Evolutionary conservation across 768 basidiomycete genomes (phyloP), one percentile per base, ranked within the genome.

Genomic region (Auriscalpium orientale): DNA sequence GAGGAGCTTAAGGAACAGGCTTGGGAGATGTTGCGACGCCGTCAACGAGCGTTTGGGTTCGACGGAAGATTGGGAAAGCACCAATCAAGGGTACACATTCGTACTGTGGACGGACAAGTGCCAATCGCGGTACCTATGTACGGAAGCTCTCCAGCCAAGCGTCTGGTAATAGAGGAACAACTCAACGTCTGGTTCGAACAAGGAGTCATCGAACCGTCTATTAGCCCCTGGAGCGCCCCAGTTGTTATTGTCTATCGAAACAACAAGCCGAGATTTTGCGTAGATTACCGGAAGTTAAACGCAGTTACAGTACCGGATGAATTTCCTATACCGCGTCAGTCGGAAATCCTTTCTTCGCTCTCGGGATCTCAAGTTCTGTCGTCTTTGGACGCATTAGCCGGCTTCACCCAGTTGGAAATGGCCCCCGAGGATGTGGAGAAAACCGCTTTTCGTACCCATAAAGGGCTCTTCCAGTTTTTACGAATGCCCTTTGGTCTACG

Each of bases 391-490:
- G 70, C 71, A 0, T 54, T 73, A 0, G 65, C 75, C 0, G 73
- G 75, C 10, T 79, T 76, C 56, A 74, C 71, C 0, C 77, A 79
- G 54, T 54, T 75, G 0, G 60, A 66, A 46, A 65, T 75, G 50
- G 56, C 53, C 0, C 57, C 64, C 0, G 59, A 68, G 11, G 68
- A 67, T 18, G 56, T 60, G 12, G 66, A 71, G 34, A 70, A 72
- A 38, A 68, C 70, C 0, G 74, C 73, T 0, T 77, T 78, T 50
- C 51, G 70, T 2, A 70, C 69, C 0, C 77, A 76, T 55, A 48
- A 60, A 46, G 77, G 76, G 7, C 58, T 76, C 0, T 73, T 58
- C 36, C 75, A 78, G 55, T 77, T 77, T 57, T 56, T 53, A 22
- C 46, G 71, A 38, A 75, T 77, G 72, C 75, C 74, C 0, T 77